Percentiles rank a stretch among this genome's conserved stretches.
Evolutionary conservation across 176 grass and related monocot genomes (phyloP).

Genomic region (Saccharum spontaneum): DNA sequence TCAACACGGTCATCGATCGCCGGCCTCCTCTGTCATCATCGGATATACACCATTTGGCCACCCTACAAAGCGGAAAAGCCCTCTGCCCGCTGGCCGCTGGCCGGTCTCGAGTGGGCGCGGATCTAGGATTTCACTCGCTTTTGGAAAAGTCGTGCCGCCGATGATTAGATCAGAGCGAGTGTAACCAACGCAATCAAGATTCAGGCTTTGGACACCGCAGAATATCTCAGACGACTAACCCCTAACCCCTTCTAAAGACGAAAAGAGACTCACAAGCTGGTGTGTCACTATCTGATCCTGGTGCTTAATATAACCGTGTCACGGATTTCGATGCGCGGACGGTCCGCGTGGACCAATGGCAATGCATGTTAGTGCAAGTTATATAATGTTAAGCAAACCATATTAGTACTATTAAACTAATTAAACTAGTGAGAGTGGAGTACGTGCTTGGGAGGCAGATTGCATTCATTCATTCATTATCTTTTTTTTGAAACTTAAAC

Average conservation of each 20-base stretch:
- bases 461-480: neutral
- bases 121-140: conserved; percentile 33
- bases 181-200: neutral
- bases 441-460: neutral
- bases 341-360: conserved; percentile 22
- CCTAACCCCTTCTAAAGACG: neutral
- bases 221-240: neutral
- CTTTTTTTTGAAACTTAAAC: too few relatives aligned
- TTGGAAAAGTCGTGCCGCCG: conserved; percentile 11
- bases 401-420: neutral
- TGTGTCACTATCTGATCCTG: conserved; percentile 6
- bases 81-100: too few relatives aligned
- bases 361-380: neutral
- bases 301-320: neutral
- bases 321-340: neutral
- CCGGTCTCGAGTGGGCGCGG: neutral
- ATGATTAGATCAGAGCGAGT: conserved; percentile 19
- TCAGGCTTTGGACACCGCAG: neutral
- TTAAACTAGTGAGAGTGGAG: neutral
- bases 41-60: neutral
- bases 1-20: neutral
- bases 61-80: conserved; percentile 2
- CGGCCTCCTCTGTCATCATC: neutral
- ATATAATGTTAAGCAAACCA: neutral
- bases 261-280: neutral